These are phyloP conservation scores for Pythium scleroteichum DNA, from an alignment of 352 stramenopile species.

Conservation along the genomic window DNA sequence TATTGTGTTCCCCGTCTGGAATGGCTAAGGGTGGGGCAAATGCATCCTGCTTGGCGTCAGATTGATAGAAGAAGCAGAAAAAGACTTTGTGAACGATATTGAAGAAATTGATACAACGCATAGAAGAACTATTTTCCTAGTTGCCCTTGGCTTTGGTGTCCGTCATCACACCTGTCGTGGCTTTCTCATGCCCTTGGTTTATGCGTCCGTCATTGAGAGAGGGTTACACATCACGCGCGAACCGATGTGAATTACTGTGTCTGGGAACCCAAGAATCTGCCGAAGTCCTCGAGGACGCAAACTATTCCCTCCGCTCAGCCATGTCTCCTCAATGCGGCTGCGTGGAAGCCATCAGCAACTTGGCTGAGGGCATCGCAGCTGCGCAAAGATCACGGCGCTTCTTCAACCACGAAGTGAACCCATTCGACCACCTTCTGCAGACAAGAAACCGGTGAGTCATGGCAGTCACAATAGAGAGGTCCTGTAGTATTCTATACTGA, in stretches of 20 bases:
- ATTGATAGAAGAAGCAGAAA: conserved; percentile 14
- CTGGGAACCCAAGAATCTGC: too few relatives aligned
- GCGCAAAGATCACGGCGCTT: conserved; percentile 12
- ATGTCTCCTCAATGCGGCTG: conserved; percentile 23
- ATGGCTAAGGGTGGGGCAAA: too few relatives aligned
- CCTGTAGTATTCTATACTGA: too few relatives aligned
- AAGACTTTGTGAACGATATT: conserved; percentile 4
- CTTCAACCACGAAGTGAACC: conserved; percentile 16
- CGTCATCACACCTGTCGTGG: not conserved
- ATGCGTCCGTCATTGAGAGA: too few relatives aligned
- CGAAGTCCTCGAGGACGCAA: too few relatives aligned
- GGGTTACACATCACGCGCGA: too few relatives aligned
- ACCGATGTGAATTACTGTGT: too few relatives aligned
- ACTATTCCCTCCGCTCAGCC: too few relatives aligned
- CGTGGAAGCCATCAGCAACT: not conserved
- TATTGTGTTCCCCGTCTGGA: too few relatives aligned
- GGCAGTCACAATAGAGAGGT: not conserved
- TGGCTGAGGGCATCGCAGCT: conserved; percentile 1
- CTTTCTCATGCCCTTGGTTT: too few relatives aligned
- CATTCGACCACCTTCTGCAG: conserved; percentile 2
- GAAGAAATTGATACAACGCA: conserved; percentile 12
- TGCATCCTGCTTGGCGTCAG: too few relatives aligned
- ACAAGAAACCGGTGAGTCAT: too few relatives aligned
- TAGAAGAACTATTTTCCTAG: not conserved
- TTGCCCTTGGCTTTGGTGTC: not conserved